Evolutionary conservation across 1,284 basidiomycete species (phyloP).

Genomic region (Malassezia equina): DNA sequence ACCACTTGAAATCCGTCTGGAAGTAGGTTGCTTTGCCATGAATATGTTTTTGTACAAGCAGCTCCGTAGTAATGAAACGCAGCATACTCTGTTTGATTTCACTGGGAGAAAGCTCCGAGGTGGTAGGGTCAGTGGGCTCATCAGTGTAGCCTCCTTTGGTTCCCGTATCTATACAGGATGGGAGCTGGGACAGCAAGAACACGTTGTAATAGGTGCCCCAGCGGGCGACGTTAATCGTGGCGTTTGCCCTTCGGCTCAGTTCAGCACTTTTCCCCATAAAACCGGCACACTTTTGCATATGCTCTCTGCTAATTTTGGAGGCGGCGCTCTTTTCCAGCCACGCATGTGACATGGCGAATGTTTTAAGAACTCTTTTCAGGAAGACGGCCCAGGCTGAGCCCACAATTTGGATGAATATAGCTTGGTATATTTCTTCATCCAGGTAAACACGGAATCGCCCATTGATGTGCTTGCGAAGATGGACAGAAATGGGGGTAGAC

Average conservation of each 20-base stretch:
- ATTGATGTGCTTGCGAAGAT: conserved; percentile 12
- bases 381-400: conserved; percentile 4
- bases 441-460: conserved; percentile 14
- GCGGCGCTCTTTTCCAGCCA: background rate
- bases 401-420: conserved; percentile 10
- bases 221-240: background rate
- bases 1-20: conserved; percentile 7
- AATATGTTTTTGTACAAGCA: background rate
- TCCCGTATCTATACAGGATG: background rate
- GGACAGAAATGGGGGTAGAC: background rate
- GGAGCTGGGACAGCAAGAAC: background rate
- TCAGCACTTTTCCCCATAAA: background rate
- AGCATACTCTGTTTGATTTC: background rate
- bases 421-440: conserved; percentile 13
- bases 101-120: background rate
- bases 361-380: background rate
- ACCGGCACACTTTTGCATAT: background rate
- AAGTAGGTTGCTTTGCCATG: conserved; percentile 1
- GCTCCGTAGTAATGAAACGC: background rate
- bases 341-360: background rate
- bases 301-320: background rate
- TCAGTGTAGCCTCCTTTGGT: background rate
- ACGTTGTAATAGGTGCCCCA: background rate
- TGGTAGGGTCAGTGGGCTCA: background rate
- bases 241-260: background rate